A percentile compares a stretch with the other conserved stretches of the same genome.
These are phyloP conservation scores for Rosa persica DNA, from an alignment of 306 rosid genomes.

Conservation along the genomic window DNA sequence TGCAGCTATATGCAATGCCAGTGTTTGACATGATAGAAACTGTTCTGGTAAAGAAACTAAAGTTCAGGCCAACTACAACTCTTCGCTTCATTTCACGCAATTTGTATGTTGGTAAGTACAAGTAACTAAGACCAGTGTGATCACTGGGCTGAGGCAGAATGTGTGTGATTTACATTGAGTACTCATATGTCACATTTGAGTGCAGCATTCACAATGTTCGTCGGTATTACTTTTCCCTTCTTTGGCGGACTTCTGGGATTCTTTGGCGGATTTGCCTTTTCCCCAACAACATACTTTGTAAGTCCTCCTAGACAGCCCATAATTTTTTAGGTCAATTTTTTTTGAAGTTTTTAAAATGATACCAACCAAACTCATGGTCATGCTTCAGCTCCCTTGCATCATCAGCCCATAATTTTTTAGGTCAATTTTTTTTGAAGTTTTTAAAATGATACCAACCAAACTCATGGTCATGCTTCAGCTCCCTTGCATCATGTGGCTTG, in stretches of 20 bases:
- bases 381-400: conserved; percentile 66
- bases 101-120: conserved; percentile 60
- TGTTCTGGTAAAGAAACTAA: conserved; percentile 44
- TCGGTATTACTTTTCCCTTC: conserved; percentile 71
- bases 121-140: not conserved
- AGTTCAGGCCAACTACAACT: conserved; percentile 40
- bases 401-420: conserved; percentile 15
- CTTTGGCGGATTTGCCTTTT: conserved; percentile 80
- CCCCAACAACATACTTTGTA: conserved; percentile 83
- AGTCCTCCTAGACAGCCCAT: conserved; percentile 9
- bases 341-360: not conserved
- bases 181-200: not conserved
- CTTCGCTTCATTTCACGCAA: conserved; percentile 55
- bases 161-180: not conserved
- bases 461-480: conserved; percentile 42
- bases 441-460: not conserved
- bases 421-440: not conserved
- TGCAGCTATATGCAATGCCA: conserved; percentile 73
- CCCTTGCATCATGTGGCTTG: conserved; percentile 77
- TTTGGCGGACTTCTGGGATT: conserved; percentile 66
- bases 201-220: conserved; percentile 73
- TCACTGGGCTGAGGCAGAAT: not conserved
- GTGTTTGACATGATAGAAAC: conserved; percentile 84
- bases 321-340: not conserved
- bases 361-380: not conserved